Percentiles rank a stretch among this genome's conserved stretches.
These are phyloP conservation scores for Yarrowia sp. DNA, from an alignment of 805 yeast genomes.

Conservation along the genomic window DNA sequence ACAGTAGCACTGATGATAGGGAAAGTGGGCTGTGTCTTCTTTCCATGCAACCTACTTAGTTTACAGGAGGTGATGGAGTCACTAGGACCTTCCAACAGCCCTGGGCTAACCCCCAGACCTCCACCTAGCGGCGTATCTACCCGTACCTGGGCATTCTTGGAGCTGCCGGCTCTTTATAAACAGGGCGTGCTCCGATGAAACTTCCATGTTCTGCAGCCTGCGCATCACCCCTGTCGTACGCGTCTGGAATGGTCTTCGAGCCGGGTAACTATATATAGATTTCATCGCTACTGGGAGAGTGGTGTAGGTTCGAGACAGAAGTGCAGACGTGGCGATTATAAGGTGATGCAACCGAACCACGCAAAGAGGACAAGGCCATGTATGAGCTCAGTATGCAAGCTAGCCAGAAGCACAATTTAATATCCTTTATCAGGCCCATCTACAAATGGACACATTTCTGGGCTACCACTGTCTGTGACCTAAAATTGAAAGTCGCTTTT, in stretches of 20 bases:
- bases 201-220: conserved; percentile 20
- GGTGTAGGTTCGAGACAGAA: conserved; percentile 24
- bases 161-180: no score
- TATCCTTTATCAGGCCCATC: no score
- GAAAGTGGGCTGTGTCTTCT: conserved; percentile 8
- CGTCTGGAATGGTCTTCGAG: conserved; percentile 1
- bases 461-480: neutral
- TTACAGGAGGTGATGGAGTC: no score
- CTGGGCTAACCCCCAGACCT: no score
- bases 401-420: no score
- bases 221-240: conserved; percentile 29
- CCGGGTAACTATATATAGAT: conserved; percentile 35
- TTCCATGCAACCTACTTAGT: neutral
- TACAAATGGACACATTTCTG: neutral
- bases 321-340: conserved; percentile 27
- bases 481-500: neutral
- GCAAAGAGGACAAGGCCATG: neutral
- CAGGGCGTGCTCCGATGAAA: conserved; percentile 16
- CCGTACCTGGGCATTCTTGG: no score
- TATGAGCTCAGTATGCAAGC: neutral
- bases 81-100: no score
- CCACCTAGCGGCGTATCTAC: no score
- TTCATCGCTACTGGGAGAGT: neutral
- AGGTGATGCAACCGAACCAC: neutral
- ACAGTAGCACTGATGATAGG: neutral